phyloP scores from a whole-genome alignment of 139 green algal species.

The Microglena sp. region DNA sequence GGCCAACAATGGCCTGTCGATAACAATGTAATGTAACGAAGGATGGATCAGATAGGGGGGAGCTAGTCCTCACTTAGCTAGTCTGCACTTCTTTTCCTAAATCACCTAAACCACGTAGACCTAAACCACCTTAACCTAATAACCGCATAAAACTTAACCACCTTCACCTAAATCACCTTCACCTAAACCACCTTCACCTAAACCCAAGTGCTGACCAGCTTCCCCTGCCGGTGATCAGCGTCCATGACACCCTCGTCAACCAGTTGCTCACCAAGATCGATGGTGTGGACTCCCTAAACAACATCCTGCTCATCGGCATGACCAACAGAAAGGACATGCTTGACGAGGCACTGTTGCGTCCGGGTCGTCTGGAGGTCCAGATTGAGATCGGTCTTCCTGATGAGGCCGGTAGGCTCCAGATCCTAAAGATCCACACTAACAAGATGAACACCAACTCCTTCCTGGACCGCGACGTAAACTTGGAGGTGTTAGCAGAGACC shows the following conservation, averaged over 20 bases:
- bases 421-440: conserved; percentile 86
- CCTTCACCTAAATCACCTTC: too few relatives aligned
- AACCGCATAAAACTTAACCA: too few relatives aligned
- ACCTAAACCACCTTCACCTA: too few relatives aligned
- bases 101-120: too few relatives aligned
- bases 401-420: conserved; percentile 82
- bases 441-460: conserved; percentile 86
- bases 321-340: conserved; percentile 81
- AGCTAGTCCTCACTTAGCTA: too few relatives aligned
- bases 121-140: too few relatives aligned
- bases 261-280: conserved; percentile 99
- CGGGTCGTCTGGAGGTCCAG: conserved; percentile 89
- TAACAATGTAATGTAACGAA: too few relatives aligned
- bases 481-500: conserved; percentile 60
- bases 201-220: too few relatives aligned
- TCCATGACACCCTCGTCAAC: conserved; percentile 97
- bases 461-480: conserved; percentile 78
- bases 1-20: too few relatives aligned
- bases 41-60: too few relatives aligned
- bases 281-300: conserved; percentile 97
- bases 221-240: too few relatives aligned
- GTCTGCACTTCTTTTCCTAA: too few relatives aligned
- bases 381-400: conserved; percentile 97
- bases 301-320: conserved; percentile 95
- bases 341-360: conserved; percentile 93